Evolutionary conservation across 1,284 basidiomycete genomes (phyloP).

Genomic region (Austroboletus niveus): DNA sequence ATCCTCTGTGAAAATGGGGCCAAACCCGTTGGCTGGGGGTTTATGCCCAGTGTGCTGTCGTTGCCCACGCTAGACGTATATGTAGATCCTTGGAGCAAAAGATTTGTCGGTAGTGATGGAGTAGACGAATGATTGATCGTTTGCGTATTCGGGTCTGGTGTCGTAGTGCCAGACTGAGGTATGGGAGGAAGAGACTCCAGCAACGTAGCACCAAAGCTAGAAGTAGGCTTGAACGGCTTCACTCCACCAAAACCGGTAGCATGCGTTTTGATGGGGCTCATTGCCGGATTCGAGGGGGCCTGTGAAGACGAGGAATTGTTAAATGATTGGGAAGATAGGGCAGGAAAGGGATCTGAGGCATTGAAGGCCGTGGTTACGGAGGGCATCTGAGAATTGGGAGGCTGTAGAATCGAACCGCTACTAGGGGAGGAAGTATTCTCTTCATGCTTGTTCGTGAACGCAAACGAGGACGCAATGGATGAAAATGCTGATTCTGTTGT

Average conservation of each 20-base stretch:
- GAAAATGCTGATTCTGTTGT: slow-evolving; percentile 51
- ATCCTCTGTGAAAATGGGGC: slow-evolving; percentile 28
- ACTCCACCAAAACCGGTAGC: slow-evolving; percentile 79
- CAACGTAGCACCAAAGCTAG: slow-evolving; percentile 82
- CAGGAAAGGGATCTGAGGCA: slow-evolving; percentile 35
- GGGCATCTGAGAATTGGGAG: no score
- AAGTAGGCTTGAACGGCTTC: slow-evolving; percentile 90
- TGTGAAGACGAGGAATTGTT: slow-evolving; percentile 41
- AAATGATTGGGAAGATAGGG: slow-evolving; percentile 42
- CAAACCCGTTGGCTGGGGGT: slow-evolving; percentile 29
- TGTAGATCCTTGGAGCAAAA: slow-evolving; percentile 4
- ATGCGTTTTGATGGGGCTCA: slow-evolving; percentile 61
- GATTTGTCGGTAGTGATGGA: slow-evolving; percentile 17
- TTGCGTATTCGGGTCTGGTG: slow-evolving; percentile 40
- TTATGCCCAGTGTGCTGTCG: slow-evolving; percentile 27
- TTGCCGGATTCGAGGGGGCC: slow-evolving; percentile 26
- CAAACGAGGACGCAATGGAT: slow-evolving; percentile 69
- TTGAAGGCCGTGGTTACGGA: no score
- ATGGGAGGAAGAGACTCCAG: slow-evolving; percentile 77
- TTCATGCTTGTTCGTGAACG: slow-evolving; percentile 40
- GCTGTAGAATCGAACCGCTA: slow-evolving; percentile 15
- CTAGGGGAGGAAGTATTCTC: slow-evolving; percentile 8
- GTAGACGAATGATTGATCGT: slow-evolving; percentile 12
- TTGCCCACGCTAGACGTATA: slow-evolving; percentile 24
- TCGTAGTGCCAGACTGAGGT: slow-evolving; percentile 53